Conservation (phyloP, 306 rosid genomes). For the Acacia acuminata region DNA sequence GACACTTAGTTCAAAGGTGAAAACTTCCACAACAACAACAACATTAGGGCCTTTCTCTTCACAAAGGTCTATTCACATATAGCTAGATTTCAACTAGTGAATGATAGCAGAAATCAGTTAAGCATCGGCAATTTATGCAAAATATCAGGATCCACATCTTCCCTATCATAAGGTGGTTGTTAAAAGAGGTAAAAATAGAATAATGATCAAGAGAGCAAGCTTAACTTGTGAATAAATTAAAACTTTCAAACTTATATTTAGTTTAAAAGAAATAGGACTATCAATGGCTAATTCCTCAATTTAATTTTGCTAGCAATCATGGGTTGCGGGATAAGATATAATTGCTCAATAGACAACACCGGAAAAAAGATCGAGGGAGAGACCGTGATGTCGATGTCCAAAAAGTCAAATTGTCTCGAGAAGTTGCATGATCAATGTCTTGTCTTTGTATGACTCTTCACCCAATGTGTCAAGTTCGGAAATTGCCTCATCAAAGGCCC, state of each 20-base stretch:
- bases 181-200: not conserved
- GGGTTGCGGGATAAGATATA: not conserved
- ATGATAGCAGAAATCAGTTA: too few relatives aligned
- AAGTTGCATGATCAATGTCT: constrained; percentile 95
- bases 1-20: too few relatives aligned
- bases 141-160: not conserved
- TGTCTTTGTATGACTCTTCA: constrained; percentile 97
- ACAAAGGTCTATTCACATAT: too few relatives aligned
- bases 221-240: not conserved
- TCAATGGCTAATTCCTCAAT: not conserved
- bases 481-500: constrained; percentile 98
- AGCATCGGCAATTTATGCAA: too few relatives aligned
- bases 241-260: not conserved
- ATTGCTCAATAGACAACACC: not conserved
- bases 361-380: constrained; percentile 22
- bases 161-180: not conserved
- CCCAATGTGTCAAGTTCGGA: constrained; percentile 90
- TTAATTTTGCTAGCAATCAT: constrained; percentile 2
- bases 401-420: constrained; percentile 93
- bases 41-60: too few relatives aligned
- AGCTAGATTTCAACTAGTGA: too few relatives aligned
- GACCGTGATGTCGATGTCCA: constrained; percentile 97
- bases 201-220: not conserved
- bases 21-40: too few relatives aligned
- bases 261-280: not conserved